These are phyloP conservation scores for Prunus salicina DNA, from an alignment of 306 rosid species.

Conservation along the genomic window DNA sequence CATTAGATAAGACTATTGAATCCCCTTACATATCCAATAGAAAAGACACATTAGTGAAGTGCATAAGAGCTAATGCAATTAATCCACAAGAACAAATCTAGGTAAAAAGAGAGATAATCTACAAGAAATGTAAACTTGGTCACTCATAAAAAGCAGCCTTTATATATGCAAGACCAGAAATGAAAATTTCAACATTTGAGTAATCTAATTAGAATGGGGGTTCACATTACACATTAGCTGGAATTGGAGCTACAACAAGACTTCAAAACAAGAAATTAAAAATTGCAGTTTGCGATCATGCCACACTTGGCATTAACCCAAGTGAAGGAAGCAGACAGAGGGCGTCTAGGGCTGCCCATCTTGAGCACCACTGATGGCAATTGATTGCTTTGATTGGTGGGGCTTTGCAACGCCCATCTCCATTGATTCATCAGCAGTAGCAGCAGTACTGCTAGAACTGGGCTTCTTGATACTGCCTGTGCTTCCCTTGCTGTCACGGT, in stretches of 20 bases:
- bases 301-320: background rate
- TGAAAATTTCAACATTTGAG: too few relatives aligned
- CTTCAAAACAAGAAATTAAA: background rate
- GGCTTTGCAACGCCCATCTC: conserved; percentile 60
- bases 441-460: background rate
- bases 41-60: too few relatives aligned
- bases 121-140: too few relatives aligned
- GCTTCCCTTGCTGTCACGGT: conserved; percentile 37
- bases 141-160: too few relatives aligned
- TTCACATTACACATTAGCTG: conserved; percentile 19
- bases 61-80: too few relatives aligned
- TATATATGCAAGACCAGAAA: too few relatives aligned
- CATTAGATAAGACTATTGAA: too few relatives aligned
- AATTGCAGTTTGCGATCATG: background rate
- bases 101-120: too few relatives aligned
- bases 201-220: conserved; percentile 18
- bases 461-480: conserved; percentile 23
- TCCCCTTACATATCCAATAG: too few relatives aligned
- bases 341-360: conserved; percentile 12
- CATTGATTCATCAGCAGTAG: conserved; percentile 28
- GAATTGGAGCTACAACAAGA: background rate
- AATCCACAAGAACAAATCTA: too few relatives aligned
- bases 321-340: background rate
- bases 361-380: conserved; percentile 21
- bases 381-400: conserved; percentile 27